Percentiles rank a stretch among this genome's conserved stretches.
phyloP scores from a whole-genome alignment of 805 yeast genomes.

The Wickerhamiella hasegawae region DNA sequence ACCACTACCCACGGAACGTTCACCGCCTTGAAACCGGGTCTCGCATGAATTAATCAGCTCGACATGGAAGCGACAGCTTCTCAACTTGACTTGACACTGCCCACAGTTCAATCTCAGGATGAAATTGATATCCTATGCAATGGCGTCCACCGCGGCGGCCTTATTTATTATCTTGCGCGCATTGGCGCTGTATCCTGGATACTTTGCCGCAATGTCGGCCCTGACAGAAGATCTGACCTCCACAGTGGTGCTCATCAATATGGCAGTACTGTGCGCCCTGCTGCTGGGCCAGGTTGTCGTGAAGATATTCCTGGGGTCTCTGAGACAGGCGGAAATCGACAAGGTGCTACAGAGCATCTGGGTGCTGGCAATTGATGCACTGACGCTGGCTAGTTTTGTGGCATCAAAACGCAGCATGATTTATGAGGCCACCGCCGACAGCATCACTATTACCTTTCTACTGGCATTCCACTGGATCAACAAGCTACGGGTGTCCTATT shows the following conservation, averaged over 20 bases:
- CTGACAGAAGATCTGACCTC: conserved; percentile 36
- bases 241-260: conserved; percentile 26
- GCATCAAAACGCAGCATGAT: no score
- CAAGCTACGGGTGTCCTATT: conserved; percentile 33
- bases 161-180: neutral
- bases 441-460: conserved; percentile 24
- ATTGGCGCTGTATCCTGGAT: conserved; percentile 26
- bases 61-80: neutral
- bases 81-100: neutral
- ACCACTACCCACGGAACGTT: neutral
- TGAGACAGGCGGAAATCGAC: conserved; percentile 61
- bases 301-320: conserved; percentile 48
- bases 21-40: no score
- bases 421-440: no score
- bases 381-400: conserved; percentile 37
- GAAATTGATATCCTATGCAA: neutral
- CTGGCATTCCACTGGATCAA: conserved; percentile 65
- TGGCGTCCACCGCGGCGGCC: neutral
- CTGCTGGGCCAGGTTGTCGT: conserved; percentile 35
- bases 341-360: conserved; percentile 53
- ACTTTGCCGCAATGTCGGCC: conserved; percentile 33
- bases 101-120: neutral
- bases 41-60: no score
- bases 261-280: conserved; percentile 12
- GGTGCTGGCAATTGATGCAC: conserved; percentile 39